Percentiles rank a stretch among this genome's conserved stretches.
phyloP scores from a whole-genome alignment of 2,329 filamentous ascomycete species.

The Colletotrichum sp. region DNA sequence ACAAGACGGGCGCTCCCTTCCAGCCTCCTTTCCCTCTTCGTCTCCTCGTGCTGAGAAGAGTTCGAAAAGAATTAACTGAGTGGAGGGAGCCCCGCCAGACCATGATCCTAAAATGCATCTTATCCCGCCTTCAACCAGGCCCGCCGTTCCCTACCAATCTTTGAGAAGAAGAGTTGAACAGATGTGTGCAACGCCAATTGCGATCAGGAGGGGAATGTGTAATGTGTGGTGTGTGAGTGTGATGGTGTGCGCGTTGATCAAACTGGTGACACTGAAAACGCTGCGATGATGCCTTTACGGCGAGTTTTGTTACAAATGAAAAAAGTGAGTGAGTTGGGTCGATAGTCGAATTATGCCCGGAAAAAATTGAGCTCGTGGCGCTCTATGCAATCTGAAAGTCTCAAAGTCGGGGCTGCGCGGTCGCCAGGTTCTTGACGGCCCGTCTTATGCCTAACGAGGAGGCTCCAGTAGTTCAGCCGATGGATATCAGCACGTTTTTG shows the following conservation, averaged over 20 bases:
- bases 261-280: constrained; percentile 6
- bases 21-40: background rate
- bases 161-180: constrained; percentile 17
- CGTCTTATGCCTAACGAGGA: background rate
- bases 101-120: constrained; percentile 21
- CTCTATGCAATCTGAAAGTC: constrained; percentile 9
- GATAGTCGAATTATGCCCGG: background rate
- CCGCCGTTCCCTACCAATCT: constrained; percentile 20
- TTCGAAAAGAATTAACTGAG: background rate
- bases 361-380: background rate
- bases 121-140: constrained; percentile 15
- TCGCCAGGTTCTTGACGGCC: background rate
- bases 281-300: constrained; percentile 2
- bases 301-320: constrained; percentile 15
- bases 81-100: constrained; percentile 2
- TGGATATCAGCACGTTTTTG: constrained; percentile 9
- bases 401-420: background rate
- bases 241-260: background rate
- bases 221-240: background rate
- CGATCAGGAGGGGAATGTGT: constrained; percentile 8
- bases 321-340: constrained; percentile 3
- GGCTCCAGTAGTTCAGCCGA: constrained; percentile 5
- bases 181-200: constrained; percentile 19
- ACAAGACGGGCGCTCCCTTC: constrained; percentile 3
- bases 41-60: background rate